Evolutionary conservation across 2,329 filamentous ascomycete species (phyloP).

Genomic region (Alternaria brassicae): DNA sequence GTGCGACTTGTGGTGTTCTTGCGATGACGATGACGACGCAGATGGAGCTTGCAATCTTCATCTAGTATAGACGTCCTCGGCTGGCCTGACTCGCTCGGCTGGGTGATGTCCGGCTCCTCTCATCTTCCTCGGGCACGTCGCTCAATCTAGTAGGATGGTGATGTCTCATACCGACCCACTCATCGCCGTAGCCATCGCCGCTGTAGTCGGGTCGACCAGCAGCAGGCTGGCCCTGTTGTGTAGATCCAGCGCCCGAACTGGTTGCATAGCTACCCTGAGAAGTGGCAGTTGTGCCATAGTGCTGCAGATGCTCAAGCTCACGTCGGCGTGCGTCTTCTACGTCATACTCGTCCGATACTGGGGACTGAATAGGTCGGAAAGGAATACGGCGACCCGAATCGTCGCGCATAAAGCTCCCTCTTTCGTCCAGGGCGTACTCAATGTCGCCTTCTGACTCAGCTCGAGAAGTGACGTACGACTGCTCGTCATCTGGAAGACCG

Average conservation of each 20-base stretch:
- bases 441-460: conserved; percentile 48
- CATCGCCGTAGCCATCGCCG: conserved; percentile 47
- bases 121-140: conserved; percentile 52
- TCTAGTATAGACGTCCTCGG: conserved; percentile 34
- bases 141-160: conserved; percentile 51
- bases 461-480: conserved; percentile 47
- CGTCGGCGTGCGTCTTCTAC: conserved; percentile 59
- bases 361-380: conserved; percentile 42
- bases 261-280: conserved; percentile 40
- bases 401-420: conserved; percentile 49
- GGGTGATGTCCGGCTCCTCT: conserved; percentile 48
- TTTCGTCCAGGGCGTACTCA: conserved; percentile 48
- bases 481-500: conserved; percentile 42
- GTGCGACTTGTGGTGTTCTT: not conserved
- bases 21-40: not conserved
- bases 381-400: conserved; percentile 46
- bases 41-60: not conserved
- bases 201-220: conserved; percentile 44
- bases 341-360: conserved; percentile 62
- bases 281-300: conserved; percentile 51
- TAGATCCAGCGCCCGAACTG: conserved; percentile 31
- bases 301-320: conserved; percentile 57
- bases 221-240: conserved; percentile 29
- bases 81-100: conserved; percentile 48
- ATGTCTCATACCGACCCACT: conserved; percentile 50